Evolutionary conservation across 2,329 filamentous ascomycete species (phyloP).

Genomic region (Aciculosporium take): DNA sequence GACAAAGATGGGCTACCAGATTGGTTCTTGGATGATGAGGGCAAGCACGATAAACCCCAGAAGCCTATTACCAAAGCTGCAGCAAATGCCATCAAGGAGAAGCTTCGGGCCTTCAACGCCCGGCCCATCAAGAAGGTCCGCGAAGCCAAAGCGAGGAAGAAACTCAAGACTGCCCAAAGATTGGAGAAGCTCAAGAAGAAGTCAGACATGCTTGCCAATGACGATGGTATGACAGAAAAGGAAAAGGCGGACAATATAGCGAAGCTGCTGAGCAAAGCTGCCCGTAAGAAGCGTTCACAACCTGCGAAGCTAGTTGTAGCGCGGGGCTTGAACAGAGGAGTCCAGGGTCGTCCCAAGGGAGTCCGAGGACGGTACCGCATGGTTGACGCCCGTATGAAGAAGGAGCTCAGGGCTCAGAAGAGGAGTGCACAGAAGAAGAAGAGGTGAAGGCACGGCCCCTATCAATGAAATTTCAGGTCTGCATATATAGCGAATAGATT

Average conservation of each 20-base stretch:
- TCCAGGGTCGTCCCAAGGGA: constrained; percentile 74
- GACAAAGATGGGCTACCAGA: constrained; percentile 86
- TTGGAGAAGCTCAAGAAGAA: constrained; percentile 97
- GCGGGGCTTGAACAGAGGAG: constrained; percentile 66
- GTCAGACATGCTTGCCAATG: constrained; percentile 74
- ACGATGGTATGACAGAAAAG: constrained; percentile 87
- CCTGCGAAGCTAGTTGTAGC: constrained; percentile 84
- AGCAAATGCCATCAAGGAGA: constrained; percentile 85
- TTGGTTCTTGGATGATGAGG: constrained; percentile 95
- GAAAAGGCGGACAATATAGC: constrained; percentile 82
- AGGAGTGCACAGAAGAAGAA: constrained; percentile 55
- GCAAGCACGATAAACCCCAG: constrained; percentile 65
- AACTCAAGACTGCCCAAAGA: constrained; percentile 80
- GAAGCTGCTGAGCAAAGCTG: constrained; percentile 67
- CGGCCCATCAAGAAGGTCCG: constrained; percentile 98
- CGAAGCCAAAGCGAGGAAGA: constrained; percentile 93
- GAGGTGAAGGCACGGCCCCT: constrained; percentile 3
- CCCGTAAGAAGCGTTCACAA: constrained; percentile 73
- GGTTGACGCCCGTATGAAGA: constrained; percentile 90
- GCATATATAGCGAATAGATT: constrained; percentile 3
- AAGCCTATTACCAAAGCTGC: constrained; percentile 87
- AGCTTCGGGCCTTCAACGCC: constrained; percentile 81
- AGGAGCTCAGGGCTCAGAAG: constrained; percentile 84
- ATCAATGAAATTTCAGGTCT: background rate
- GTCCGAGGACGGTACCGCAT: constrained; percentile 97